Percentiles rank a stretch among this genome's conserved stretches.
Conservation (phyloP, 805 yeast genomes). For the Cyberlindnera petersonii region DNA sequence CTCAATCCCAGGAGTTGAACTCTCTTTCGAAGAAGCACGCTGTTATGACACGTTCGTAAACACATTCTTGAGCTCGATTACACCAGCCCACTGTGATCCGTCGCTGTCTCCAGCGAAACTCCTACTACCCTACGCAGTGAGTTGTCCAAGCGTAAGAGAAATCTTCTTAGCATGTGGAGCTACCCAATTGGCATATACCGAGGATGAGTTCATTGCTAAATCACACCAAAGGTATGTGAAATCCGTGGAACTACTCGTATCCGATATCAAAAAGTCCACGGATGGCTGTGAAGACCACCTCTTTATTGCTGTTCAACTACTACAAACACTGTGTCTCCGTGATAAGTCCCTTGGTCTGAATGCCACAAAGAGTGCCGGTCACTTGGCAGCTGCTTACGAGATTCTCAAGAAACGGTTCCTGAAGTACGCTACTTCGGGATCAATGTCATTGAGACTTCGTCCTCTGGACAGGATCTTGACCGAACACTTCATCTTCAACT, state of each 20-base stretch:
- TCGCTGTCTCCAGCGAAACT: slow-evolving; percentile 19
- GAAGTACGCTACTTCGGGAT: slow-evolving; percentile 2
- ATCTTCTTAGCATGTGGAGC: slow-evolving; percentile 28
- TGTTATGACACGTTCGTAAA: slow-evolving; percentile 24
- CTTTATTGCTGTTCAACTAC: slow-evolving; percentile 25
- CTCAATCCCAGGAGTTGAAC: slow-evolving; percentile 18
- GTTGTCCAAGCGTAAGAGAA: slow-evolving; percentile 19
- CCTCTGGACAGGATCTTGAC: slow-evolving; percentile 22
- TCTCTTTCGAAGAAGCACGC: slow-evolving; percentile 17
- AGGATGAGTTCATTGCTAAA: slow-evolving; percentile 16
- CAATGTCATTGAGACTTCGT: slow-evolving; percentile 5
- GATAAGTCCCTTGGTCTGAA: slow-evolving; percentile 27
- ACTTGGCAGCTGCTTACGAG: slow-evolving; percentile 26
- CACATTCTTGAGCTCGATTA: slow-evolving; percentile 22
- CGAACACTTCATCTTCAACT: slow-evolving; percentile 26
- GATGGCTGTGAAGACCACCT: slow-evolving; percentile 26
- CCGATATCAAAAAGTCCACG: slow-evolving; percentile 19
- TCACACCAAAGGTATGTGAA: slow-evolving; percentile 22
- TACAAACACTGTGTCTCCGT: slow-evolving; percentile 27
- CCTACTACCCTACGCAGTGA: slow-evolving; percentile 20
- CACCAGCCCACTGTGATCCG: slow-evolving; percentile 23
- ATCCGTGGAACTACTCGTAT: slow-evolving; percentile 19
- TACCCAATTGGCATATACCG: slow-evolving; percentile 20
- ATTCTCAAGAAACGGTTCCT: slow-evolving; percentile 24
- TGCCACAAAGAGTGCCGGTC: slow-evolving; percentile 27